These are phyloP conservation scores for Nicotiana benthamiana DNA, from an alignment of 257 asterid species.

Conservation along the genomic window DNA sequence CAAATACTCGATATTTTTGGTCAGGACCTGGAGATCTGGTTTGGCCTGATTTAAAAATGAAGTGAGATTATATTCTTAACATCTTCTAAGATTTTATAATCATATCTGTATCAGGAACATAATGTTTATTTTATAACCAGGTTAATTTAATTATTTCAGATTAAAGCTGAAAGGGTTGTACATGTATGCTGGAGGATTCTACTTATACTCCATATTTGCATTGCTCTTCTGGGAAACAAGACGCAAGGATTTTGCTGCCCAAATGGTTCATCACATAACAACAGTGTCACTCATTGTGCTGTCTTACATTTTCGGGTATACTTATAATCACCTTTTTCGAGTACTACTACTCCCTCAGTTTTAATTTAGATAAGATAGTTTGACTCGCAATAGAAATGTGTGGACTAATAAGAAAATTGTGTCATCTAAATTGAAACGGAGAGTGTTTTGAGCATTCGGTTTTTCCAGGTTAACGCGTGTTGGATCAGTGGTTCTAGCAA, in stretches of 20 bases:
- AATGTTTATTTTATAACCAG: not conserved
- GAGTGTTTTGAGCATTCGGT: not conserved
- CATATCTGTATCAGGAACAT: not conserved
- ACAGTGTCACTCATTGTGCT: conserved; percentile 15
- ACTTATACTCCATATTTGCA: conserved; percentile 25
- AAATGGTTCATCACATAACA: conserved; percentile 25
- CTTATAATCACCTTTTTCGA: too few relatives aligned
- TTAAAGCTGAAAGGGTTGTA: conserved; percentile 23
- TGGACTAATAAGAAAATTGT: too few relatives aligned
- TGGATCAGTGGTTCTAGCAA: conserved; percentile 27
- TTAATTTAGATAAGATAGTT: too few relatives aligned
- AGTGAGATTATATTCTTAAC: conserved; percentile 11
- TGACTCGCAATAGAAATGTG: too few relatives aligned
- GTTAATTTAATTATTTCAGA: conserved; percentile 5
- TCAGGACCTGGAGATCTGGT: conserved; percentile 24
- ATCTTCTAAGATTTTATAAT: not conserved
- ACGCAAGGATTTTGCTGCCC: conserved; percentile 22
- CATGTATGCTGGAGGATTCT: conserved; percentile 36
- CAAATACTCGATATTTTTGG: conserved; percentile 26
- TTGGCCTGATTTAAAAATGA: conserved; percentile 32
- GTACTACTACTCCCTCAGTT: too few relatives aligned
- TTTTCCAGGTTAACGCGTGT: conserved; percentile 19
- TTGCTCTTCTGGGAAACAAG: conserved; percentile 26
- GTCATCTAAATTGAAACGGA: too few relatives aligned
- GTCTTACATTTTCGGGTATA: conserved; percentile 26